Percentiles rank a stretch among this genome's conserved stretches.
phyloP scores from a whole-genome alignment of 768 basidiomycete species.

The Boletus sp. region DNA sequence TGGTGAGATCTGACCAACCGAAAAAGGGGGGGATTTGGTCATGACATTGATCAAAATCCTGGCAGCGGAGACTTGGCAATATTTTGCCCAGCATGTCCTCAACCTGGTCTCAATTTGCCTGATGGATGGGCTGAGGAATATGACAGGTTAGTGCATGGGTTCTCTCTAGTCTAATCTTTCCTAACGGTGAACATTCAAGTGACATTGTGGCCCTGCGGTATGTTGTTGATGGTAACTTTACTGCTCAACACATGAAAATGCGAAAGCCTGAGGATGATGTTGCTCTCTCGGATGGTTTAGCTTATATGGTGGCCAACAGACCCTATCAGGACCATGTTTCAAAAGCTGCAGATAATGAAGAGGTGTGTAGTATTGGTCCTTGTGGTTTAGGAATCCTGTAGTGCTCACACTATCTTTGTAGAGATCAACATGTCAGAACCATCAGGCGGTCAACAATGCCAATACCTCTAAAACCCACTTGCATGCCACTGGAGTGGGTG shows the following conservation, averaged over 20 bases:
- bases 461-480: no score
- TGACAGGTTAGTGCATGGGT: not conserved
- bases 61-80: not conserved
- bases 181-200: no score
- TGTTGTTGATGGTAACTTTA: not conserved
- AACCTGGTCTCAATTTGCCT: not conserved
- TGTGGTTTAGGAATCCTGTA: no score
- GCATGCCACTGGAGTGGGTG: not conserved
- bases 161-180: no score
- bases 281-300: not conserved
- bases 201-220: not conserved
- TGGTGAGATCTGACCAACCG: not conserved
- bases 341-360: no score
- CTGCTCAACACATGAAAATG: not conserved
- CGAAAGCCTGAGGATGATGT: not conserved
- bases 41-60: not conserved
- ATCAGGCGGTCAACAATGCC: not conserved
- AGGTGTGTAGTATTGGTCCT: no score
- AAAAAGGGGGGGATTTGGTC: not conserved
- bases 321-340: not conserved
- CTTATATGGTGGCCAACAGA: not conserved
- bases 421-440: not conserved
- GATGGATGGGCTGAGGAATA: not conserved
- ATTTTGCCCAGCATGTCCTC: not conserved
- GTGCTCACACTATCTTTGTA: no score